A percentile compares a stretch with the other conserved stretches of the same genome.
Evolutionary conservation across 129 eudicot species (phyloP).

Genomic region (Pulicaria dysenterica): DNA sequence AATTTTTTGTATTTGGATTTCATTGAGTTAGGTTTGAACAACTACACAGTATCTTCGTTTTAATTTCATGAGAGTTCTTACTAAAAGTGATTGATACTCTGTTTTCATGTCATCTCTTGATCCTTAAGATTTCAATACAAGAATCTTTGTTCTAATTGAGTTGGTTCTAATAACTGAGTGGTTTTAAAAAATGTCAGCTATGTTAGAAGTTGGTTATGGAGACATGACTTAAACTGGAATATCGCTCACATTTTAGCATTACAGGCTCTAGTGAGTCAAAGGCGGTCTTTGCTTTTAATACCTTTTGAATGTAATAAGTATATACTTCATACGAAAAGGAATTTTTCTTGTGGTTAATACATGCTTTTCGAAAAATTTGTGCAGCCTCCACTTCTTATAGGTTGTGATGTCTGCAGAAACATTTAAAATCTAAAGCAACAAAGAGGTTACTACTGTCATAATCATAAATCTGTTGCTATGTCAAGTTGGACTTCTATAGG

Average conservation of each 20-base stretch:
- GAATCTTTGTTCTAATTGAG: too few relatives aligned
- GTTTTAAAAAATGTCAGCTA: conserved; percentile 42
- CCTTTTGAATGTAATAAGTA: background rate
- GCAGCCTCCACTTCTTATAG: conserved; percentile 92
- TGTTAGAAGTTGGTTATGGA: conserved; percentile 98
- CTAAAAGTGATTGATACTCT: too few relatives aligned
- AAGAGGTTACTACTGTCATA: conserved; percentile 74
- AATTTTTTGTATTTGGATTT: too few relatives aligned
- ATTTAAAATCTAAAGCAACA: conserved; percentile 61
- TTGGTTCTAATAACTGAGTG: too few relatives aligned
- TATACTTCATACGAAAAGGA: background rate
- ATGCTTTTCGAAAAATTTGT: background rate
- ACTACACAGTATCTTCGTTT: too few relatives aligned
- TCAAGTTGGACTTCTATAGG: too few relatives aligned
- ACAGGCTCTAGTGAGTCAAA: conserved; percentile 79
- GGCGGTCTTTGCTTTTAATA: conserved; percentile 40
- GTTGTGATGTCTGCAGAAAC: conserved; percentile 90
- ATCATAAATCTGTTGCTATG: too few relatives aligned
- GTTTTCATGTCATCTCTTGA: too few relatives aligned
- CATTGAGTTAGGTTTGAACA: too few relatives aligned
- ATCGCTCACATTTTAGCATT: conserved; percentile 95
- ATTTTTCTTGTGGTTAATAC: background rate
- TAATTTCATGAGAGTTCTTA: too few relatives aligned
- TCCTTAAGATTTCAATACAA: too few relatives aligned
- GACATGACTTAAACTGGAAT: conserved; percentile 89